Evolutionary conservation across 1,284 basidiomycete genomes (phyloP).

Genomic region (Pseudozyma hubeiensis): DNA sequence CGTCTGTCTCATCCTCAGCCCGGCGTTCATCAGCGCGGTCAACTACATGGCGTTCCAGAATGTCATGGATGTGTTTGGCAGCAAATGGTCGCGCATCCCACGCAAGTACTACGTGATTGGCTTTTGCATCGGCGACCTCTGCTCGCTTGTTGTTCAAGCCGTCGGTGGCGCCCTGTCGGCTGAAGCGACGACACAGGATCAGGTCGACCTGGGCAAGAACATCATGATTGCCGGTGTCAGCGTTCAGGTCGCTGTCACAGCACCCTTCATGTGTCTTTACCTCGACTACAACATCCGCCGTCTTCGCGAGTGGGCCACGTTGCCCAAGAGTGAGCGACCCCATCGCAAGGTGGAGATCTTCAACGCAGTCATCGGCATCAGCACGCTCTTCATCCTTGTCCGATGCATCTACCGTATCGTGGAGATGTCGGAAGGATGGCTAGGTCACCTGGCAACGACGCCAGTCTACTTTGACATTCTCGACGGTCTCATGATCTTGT

Average conservation of each 20-base stretch:
- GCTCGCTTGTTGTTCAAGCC: conserved; percentile 45
- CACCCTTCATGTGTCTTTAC: conserved; percentile 38
- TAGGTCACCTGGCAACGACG: conserved; percentile 36
- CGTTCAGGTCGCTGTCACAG: conserved; percentile 43
- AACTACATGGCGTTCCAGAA: conserved; percentile 48
- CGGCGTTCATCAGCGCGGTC: conserved; percentile 49
- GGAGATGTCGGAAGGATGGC: conserved; percentile 49
- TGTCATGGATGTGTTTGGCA: conserved; percentile 46
- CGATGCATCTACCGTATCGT: conserved; percentile 53
- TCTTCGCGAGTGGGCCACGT: conserved; percentile 29
- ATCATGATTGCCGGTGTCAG: conserved; percentile 49
- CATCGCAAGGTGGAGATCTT: conserved; percentile 32
- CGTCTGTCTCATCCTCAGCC: conserved; percentile 51
- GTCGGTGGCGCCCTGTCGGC: conserved; percentile 43
- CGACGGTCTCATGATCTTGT: conserved; percentile 43
- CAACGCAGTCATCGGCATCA: conserved; percentile 30
- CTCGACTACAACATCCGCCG: conserved; percentile 49
- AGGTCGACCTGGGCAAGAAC: conserved; percentile 23
- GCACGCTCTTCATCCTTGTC: conserved; percentile 40
- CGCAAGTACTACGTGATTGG: conserved; percentile 43
- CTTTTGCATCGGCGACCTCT: conserved; percentile 42
- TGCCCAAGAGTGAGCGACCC: conserved; percentile 17
- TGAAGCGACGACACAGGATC: conserved; percentile 17
- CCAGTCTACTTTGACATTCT: conserved; percentile 43
- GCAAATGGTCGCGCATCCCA: conserved; percentile 43